Conservation (phyloP, 805 yeast genomes). For the Wickerhamomyces bisporus region DNA sequence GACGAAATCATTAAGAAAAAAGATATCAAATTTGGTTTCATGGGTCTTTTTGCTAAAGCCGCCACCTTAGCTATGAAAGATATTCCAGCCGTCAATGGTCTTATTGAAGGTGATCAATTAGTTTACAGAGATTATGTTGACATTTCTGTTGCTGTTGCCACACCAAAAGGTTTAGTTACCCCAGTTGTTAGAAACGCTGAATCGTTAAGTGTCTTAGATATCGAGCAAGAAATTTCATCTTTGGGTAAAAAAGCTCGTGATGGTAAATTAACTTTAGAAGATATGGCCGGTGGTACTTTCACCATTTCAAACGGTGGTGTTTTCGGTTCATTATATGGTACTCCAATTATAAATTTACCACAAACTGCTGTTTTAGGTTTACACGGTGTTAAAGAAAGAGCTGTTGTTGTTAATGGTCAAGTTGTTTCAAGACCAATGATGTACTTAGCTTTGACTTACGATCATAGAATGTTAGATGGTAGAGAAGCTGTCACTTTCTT, state of each 20-base stretch:
- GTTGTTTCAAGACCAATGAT: conserved; percentile 98
- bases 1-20: conserved; percentile 93
- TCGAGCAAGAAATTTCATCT: conserved; percentile 77
- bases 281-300: conserved; percentile 99
- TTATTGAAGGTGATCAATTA: conserved; percentile 90
- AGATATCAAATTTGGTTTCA: conserved; percentile 94
- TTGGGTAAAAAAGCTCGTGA: conserved; percentile 94
- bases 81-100: conserved; percentile 91
- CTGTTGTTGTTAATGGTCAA: conserved; percentile 94
- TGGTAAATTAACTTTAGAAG: conserved; percentile 93
- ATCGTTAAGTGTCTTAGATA: conserved; percentile 78
- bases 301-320: conserved; percentile 99
- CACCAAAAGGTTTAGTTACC: conserved; percentile 98
- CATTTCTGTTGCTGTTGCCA: conserved; percentile 94
- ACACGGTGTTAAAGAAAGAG: conserved; percentile 97
- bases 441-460: conserved; percentile 98
- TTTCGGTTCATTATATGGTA: conserved; percentile 95
- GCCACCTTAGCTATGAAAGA: conserved; percentile 89
- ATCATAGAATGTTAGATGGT: conserved; percentile 96
- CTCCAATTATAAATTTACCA: conserved; percentile 97
- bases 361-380: conserved; percentile 97
- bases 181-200: conserved; percentile 98
- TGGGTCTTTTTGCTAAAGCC: conserved; percentile 98
- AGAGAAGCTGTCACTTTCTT: conserved; percentile 98
- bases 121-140: conserved; percentile 96